Conservation (phyloP, 2,329 filamentous ascomycete species). For the Diaporthe ilicicola region DNA sequence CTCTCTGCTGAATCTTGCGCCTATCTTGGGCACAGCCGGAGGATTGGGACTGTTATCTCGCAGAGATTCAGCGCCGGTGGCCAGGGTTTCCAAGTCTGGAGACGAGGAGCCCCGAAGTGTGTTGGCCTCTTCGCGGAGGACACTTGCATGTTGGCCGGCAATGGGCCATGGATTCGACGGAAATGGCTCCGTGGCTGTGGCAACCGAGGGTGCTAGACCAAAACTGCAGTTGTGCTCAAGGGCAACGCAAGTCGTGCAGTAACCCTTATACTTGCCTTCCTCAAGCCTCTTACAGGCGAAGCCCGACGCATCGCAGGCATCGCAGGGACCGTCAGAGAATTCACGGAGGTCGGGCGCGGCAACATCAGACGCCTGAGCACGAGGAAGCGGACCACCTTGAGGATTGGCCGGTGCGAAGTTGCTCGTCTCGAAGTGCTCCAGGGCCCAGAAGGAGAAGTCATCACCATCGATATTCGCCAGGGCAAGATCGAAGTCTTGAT, state of each 20-base stretch:
- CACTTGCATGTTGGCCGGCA: conserved; percentile 53
- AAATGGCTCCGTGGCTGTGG: conserved; percentile 49
- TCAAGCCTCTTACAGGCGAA: conserved; percentile 69
- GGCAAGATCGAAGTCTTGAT: conserved; percentile 59
- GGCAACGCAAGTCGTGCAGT: conserved; percentile 70
- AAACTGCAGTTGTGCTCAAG: conserved; percentile 68
- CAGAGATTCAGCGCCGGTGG: conserved; percentile 35
- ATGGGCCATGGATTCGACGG: conserved; percentile 56
- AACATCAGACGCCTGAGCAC: conserved; percentile 30
- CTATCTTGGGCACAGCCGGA: conserved; percentile 65
- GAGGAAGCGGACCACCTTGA: not conserved
- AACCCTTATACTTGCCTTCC: conserved; percentile 67
- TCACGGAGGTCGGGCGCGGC: conserved; percentile 49
- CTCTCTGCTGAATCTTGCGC: conserved; percentile 80
- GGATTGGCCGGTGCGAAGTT: conserved; percentile 41
- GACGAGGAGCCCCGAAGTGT: conserved; percentile 35
- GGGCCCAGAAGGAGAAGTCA: conserved; percentile 66
- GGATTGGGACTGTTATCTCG: conserved; percentile 35
- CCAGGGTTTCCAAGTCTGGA: conserved; percentile 39
- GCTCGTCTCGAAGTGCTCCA: conserved; percentile 63
- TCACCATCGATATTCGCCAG: conserved; percentile 66
- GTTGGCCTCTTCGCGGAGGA: conserved; percentile 46
- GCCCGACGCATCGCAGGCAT: conserved; percentile 58
- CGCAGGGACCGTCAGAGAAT: conserved; percentile 57
- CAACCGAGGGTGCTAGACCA: conserved; percentile 47